Evolutionary conservation across 148 eudicot genomes (phyloP).

Genomic region (Fagopyrum homotropicum): DNA sequence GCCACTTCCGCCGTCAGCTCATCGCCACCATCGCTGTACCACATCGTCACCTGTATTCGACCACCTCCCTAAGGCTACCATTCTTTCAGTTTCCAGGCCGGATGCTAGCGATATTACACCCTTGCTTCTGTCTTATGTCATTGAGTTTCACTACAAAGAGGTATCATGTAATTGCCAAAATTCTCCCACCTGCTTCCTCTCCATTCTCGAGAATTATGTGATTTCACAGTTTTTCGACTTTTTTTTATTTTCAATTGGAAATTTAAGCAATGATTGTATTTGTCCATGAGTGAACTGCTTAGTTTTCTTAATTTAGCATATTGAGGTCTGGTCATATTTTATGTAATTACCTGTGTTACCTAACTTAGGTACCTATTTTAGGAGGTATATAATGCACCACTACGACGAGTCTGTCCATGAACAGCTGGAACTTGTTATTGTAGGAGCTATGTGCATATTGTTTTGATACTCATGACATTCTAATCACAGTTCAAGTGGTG

Average conservation of each 20-base stretch:
- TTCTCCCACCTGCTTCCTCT: constrained; percentile 12
- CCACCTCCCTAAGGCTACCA: constrained; percentile 71
- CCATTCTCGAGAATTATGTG: not conserved
- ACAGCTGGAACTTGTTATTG: not conserved
- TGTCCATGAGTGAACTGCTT: not conserved
- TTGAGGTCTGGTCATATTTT: not conserved
- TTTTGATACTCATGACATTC: not conserved
- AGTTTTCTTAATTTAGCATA: not conserved
- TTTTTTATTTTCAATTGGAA: not conserved
- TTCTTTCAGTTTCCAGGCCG: constrained; percentile 66
- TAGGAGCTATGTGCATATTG: constrained; percentile 3
- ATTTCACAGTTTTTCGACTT: not conserved
- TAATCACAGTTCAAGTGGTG: constrained; percentile 77
- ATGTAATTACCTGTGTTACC: not conserved
- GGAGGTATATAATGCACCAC: not conserved
- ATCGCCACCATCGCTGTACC: constrained; percentile 26
- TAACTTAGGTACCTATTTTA: not conserved
- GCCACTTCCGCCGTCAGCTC: constrained; percentile 30
- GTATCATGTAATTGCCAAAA: constrained; percentile 14
- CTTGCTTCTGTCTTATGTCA: constrained; percentile 71
- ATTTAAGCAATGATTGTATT: constrained; percentile 4
- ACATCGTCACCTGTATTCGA: constrained; percentile 42
- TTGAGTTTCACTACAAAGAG: constrained; percentile 89
- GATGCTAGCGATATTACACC: constrained; percentile 77
- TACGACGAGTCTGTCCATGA: not conserved